These are phyloP conservation scores for Torrubiella hemipterigena DNA, from an alignment of 2,329 filamentous ascomycete genomes.

Conservation along the genomic window DNA sequence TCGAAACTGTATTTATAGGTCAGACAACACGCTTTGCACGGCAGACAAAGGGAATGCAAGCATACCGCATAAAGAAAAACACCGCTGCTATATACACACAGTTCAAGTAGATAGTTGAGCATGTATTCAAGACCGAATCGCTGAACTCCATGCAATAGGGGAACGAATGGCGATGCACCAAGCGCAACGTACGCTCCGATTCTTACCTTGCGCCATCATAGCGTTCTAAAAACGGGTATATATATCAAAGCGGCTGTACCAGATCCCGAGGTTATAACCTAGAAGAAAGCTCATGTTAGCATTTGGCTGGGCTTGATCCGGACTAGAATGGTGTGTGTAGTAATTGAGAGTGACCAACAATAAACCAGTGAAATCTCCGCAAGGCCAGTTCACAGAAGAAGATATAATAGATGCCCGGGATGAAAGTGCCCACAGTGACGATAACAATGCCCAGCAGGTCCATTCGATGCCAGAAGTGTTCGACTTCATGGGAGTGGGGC, in stretches of 20 bases:
- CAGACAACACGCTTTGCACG: slow-evolving; percentile 1
- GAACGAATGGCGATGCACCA: slow-evolving; percentile 8
- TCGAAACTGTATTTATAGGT: slow-evolving; percentile 35
- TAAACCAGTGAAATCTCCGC: slow-evolving; percentile 9
- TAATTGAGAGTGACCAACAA: slow-evolving; percentile 3
- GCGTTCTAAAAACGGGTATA: slow-evolving; percentile 6
- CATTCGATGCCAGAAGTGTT: slow-evolving; percentile 10
- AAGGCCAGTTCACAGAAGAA: slow-evolving; percentile 7
- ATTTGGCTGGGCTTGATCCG: no score
- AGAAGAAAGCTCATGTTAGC: slow-evolving; percentile 2
- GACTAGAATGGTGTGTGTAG: neutral
- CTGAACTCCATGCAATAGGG: slow-evolving; percentile 8
- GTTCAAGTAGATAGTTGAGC: slow-evolving; percentile 9
- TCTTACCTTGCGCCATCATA: slow-evolving; percentile 8
- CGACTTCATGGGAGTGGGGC: slow-evolving; percentile 8
- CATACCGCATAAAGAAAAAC: slow-evolving; percentile 67
- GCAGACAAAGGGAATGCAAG: no score
- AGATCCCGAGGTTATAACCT: slow-evolving; percentile 6
- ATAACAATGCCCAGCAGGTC: slow-evolving; percentile 11
- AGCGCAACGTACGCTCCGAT: slow-evolving; percentile 6
- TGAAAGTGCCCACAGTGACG: slow-evolving; percentile 9
- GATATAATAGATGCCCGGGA: slow-evolving; percentile 10
- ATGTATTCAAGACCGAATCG: slow-evolving; percentile 9
- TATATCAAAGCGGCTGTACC: slow-evolving; percentile 7
- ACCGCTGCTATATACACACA: slow-evolving; percentile 27